Conservation (phyloP, 441 rosid genomes). For the Flueggea neowawraea region DNA sequence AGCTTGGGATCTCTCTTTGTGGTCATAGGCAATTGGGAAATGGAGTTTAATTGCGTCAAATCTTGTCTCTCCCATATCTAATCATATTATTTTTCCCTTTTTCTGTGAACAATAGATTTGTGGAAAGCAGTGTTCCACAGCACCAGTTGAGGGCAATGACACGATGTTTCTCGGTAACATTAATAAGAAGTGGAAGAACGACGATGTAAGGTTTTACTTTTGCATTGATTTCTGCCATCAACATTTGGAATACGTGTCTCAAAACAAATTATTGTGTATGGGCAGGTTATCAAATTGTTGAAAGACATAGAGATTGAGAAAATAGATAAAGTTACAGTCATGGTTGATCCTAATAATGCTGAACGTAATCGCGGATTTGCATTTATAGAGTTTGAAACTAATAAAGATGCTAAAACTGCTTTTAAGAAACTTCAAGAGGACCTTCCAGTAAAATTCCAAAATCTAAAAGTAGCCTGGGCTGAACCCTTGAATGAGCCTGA, state of each 20-base stretch:
- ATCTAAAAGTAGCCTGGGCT: slow-evolving; percentile 34
- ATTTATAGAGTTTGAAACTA: slow-evolving; percentile 32
- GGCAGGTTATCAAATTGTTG: slow-evolving; percentile 26
- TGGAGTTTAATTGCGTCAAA: not conserved
- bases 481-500: slow-evolving; percentile 31
- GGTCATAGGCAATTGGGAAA: not conserved
- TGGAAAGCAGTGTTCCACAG: slow-evolving; percentile 31
- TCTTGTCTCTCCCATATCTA: not conserved
- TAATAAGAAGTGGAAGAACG: slow-evolving; percentile 30
- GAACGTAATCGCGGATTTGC: slow-evolving; percentile 33
- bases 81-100: no score
- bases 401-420: slow-evolving; percentile 31
- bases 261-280: slow-evolving; percentile 6
- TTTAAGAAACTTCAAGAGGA: slow-evolving; percentile 28
- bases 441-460: slow-evolving; percentile 21
- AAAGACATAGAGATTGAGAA: slow-evolving; percentile 26
- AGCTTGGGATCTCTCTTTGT: not conserved
- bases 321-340: slow-evolving; percentile 33
- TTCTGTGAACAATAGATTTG: slow-evolving; percentile 17
- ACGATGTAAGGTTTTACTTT: slow-evolving; percentile 23
- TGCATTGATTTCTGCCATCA: slow-evolving; percentile 5
- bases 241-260: no score
- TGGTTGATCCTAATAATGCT: slow-evolving; percentile 24
- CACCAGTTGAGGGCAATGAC: slow-evolving; percentile 33
- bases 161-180: slow-evolving; percentile 34